Percentiles rank a stretch among this genome's conserved stretches.
Conservation (phyloP, 1,284 basidiomycete species). For the Neolentinus lepideus region DNA sequence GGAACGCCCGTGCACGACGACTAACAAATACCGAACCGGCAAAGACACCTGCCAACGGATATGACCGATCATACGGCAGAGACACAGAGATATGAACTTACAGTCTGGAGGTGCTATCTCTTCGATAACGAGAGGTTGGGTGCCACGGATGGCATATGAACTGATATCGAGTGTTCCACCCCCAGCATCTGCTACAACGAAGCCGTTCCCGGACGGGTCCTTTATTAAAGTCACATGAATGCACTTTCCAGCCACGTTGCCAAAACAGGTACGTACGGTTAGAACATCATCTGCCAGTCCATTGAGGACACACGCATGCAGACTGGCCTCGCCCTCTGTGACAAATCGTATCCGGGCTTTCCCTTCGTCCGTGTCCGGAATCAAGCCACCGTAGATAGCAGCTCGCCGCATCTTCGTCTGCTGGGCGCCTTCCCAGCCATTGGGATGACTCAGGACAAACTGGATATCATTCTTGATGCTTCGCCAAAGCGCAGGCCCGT, state of each 20-base stretch:
- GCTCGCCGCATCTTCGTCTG: conserved; percentile 70
- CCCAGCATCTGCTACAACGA: conserved; percentile 72
- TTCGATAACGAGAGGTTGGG: conserved; percentile 64
- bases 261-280: conserved; percentile 36
- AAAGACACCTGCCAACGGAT: conserved; percentile 47
- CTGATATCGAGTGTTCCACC: conserved; percentile 76
- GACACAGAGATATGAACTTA: conserved; percentile 23
- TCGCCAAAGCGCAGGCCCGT: conserved; percentile 56
- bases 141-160: conserved; percentile 63
- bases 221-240: conserved; percentile 16
- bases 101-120: conserved; percentile 77
- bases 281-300: conserved; percentile 69
- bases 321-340: conserved; percentile 74
- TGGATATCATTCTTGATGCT: conserved; percentile 59
- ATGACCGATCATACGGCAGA: neutral
- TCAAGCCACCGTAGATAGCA: conserved; percentile 58
- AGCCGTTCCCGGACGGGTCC: conserved; percentile 66
- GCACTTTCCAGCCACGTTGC: neutral
- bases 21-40: conserved; percentile 79
- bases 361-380: conserved; percentile 65
- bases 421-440: conserved; percentile 78
- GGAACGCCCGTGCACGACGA: conserved; percentile 57
- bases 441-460: conserved; percentile 70
- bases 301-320: conserved; percentile 70
- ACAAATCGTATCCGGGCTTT: conserved; percentile 68